Percentiles rank a stretch among this genome's conserved stretches.
These are phyloP conservation scores for Phaffia tasmanica DNA, from an alignment of 768 basidiomycete genomes.

Conservation along the genomic window DNA sequence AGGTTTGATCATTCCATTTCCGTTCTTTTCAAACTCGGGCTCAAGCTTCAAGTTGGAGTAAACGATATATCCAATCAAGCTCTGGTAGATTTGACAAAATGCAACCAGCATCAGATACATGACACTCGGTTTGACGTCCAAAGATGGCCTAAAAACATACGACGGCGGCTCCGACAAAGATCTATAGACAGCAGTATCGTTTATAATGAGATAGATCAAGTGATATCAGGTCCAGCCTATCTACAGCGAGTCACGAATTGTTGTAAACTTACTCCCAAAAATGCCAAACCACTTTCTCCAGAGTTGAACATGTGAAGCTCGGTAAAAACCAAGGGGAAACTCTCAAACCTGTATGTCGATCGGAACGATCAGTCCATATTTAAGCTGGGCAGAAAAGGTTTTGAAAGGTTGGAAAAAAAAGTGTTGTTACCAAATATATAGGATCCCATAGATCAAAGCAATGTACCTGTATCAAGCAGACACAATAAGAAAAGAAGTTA, in stretches of 20 bases:
- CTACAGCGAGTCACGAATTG: neutral
- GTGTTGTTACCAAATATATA: neutral
- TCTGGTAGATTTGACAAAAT: too few species aligned
- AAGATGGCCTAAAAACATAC: too few species aligned
- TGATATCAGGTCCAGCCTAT: neutral
- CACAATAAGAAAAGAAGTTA: neutral
- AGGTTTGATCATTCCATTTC: slow-evolving; percentile 12
- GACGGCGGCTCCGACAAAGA: slow-evolving; percentile 8
- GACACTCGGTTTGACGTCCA: too few species aligned
- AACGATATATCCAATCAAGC: neutral
- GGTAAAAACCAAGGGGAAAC: slow-evolving; percentile 35
- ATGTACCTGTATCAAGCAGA: neutral
- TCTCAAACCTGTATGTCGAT: slow-evolving; percentile 34
- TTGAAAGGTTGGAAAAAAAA: slow-evolving; percentile 22
- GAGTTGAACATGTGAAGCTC: slow-evolving; percentile 34
- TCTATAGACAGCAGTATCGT: neutral
- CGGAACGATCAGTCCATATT: neutral
- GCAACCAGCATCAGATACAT: too few species aligned
- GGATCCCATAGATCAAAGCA: neutral
- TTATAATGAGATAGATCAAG: neutral
- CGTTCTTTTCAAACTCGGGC: slow-evolving; percentile 11
- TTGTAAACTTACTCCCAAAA: slow-evolving; percentile 27
- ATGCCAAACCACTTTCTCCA: slow-evolving; percentile 32
- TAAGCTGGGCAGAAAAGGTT: slow-evolving; percentile 26
- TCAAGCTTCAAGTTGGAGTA: neutral